Percentiles rank a stretch among this genome's conserved stretches.
Conservation (phyloP, 31 red algal genomes). For the Endocladia muricata region DNA sequence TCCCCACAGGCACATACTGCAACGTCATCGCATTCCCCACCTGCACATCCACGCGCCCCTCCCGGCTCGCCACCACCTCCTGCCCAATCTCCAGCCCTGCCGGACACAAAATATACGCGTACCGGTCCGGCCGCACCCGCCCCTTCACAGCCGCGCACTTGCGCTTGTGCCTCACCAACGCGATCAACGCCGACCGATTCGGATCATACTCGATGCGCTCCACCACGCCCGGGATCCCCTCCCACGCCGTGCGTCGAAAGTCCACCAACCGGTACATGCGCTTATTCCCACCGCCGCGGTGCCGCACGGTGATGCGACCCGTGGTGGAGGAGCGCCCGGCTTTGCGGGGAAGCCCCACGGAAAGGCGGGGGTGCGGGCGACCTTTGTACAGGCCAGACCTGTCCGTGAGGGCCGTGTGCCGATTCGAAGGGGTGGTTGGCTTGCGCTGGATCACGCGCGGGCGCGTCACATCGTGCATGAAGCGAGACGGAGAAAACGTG, state of each 20-base stretch:
- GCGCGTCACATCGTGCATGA: conserved; percentile 51
- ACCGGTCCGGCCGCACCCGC: conserved; percentile 33
- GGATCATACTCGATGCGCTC: conserved; percentile 96
- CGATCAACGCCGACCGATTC: conserved; percentile 80
- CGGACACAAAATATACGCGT: conserved; percentile 93
- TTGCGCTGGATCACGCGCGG: conserved; percentile 75
- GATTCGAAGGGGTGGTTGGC: conserved; percentile 81
- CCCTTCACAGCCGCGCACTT: conserved; percentile 41
- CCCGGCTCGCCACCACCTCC: conserved; percentile 55
- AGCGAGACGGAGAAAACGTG: too few relatives aligned
- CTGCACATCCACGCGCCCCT: conserved; percentile 58
- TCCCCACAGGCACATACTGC: conserved; percentile 85
- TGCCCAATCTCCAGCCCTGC: conserved; percentile 77
- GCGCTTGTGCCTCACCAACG: conserved; percentile 63
- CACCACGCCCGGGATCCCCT: conserved; percentile 69
- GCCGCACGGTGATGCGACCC: conserved; percentile 85
- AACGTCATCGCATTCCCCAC: conserved; percentile 88
- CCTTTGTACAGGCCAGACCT: conserved; percentile 79
- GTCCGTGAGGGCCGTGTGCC: conserved; percentile 76
- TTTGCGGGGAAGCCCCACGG: conserved; percentile 45
- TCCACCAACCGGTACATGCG: conserved; percentile 91
- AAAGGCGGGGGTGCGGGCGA: conserved; percentile 66
- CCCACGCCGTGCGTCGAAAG: conserved; percentile 68
- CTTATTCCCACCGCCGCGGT: conserved; percentile 87
- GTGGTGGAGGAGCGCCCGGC: conserved; percentile 62